Percentiles rank a stretch among this genome's conserved stretches.
Conservation (phyloP, 1,284 basidiomycete species). For the Cutaneotrichosporon mucoides region DNA sequence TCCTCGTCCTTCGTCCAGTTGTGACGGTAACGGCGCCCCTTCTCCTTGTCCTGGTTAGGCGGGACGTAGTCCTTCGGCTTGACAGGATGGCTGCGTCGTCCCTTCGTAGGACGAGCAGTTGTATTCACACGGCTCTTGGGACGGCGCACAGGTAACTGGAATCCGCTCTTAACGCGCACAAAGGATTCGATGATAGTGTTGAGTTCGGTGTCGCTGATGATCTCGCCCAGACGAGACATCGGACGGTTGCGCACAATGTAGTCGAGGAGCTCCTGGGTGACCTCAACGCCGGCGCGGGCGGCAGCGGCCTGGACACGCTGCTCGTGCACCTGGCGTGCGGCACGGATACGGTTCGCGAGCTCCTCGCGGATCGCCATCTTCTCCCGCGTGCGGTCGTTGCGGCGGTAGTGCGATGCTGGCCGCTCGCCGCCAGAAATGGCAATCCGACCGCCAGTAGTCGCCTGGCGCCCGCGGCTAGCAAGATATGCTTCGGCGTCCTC, state of each 20-base stretch:
- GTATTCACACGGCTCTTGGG: neutral
- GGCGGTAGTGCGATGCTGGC: neutral
- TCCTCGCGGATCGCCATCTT: slow-evolving; percentile 21
- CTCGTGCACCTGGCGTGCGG: slow-evolving; percentile 27
- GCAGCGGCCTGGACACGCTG: slow-evolving; percentile 25
- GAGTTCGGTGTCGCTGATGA: slow-evolving; percentile 15
- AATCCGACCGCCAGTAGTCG: neutral
- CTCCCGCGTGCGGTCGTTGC: neutral
- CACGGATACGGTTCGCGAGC: slow-evolving; percentile 26
- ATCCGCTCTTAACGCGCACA: slow-evolving; percentile 12
- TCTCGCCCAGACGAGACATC: slow-evolving; percentile 17
- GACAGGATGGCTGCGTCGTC: neutral
- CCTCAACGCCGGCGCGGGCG: slow-evolving; percentile 16
- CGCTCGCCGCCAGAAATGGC: neutral
- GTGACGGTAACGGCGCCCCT: slow-evolving; percentile 54
- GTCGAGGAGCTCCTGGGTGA: slow-evolving; percentile 22
- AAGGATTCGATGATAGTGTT: slow-evolving; percentile 18
- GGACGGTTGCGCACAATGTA: slow-evolving; percentile 22
- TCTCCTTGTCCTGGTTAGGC: slow-evolving; percentile 1
- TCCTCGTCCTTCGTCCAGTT: slow-evolving; percentile 81
- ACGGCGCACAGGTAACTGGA: slow-evolving; percentile 1
- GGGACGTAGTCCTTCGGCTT: slow-evolving; percentile 3
- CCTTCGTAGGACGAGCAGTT: neutral
- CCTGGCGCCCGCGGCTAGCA: neutral
- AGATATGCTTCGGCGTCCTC: slow-evolving; percentile 45